Evolutionary conservation across 805 yeast genomes (phyloP).

Genomic region (Wickerhamomyces canadensis): DNA sequence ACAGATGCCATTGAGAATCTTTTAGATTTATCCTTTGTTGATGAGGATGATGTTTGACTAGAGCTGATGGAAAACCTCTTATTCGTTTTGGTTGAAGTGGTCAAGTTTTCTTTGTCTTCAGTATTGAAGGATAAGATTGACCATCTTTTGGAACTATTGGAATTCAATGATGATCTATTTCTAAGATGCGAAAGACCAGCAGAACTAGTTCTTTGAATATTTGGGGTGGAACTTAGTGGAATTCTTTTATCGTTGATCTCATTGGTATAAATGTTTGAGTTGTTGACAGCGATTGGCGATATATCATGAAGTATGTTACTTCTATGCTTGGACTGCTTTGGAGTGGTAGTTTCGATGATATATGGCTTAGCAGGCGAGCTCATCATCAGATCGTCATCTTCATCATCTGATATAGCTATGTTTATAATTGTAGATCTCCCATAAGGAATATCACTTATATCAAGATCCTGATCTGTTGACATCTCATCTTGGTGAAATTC

Average conservation of each 20-base stretch:
- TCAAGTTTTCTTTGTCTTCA: constrained; percentile 16
- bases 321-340: constrained; percentile 4
- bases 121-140: constrained; percentile 21
- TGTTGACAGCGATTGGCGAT: constrained; percentile 11
- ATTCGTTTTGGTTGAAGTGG: background rate
- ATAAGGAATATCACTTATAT: constrained; percentile 17
- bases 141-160: constrained; percentile 24
- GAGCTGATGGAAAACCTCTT: constrained; percentile 10
- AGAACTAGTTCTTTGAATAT: constrained; percentile 19
- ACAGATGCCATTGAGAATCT: constrained; percentile 20
- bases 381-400: constrained; percentile 13
- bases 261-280: constrained; percentile 7
- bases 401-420: constrained; percentile 22
- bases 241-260: constrained; percentile 20
- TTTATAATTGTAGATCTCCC: constrained; percentile 15
- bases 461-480: constrained; percentile 6
- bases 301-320: constrained; percentile 12
- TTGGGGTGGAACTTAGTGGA: constrained; percentile 13
- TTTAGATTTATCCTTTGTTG: constrained; percentile 9
- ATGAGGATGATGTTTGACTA: constrained; percentile 3
- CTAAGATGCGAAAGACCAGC: constrained; percentile 16
- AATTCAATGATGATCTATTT: constrained; percentile 18
- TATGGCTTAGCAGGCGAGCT: constrained; percentile 14
- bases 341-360: background rate
- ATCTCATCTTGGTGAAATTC: constrained; percentile 4